phyloP scores from a whole-genome alignment of 2,329 filamentous ascomycete species.

The Aspergillus sp. region DNA sequence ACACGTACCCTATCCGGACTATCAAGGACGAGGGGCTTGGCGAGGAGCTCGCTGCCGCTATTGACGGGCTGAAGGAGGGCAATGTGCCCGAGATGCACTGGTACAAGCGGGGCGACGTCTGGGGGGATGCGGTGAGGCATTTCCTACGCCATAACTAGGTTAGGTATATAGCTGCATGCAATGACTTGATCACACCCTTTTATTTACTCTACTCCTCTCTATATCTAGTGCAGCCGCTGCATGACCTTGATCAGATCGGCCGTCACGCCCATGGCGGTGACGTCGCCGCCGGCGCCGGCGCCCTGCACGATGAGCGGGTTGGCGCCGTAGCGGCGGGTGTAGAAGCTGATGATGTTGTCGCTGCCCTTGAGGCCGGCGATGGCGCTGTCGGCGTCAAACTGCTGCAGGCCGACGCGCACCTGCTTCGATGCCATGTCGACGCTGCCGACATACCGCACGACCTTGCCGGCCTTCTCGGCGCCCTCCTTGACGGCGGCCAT shows the following conservation, averaged over 20 bases:
- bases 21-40: slow-evolving; percentile 58
- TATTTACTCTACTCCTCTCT: background rate
- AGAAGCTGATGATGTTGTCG: slow-evolving; percentile 99
- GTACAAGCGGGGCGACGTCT: slow-evolving; percentile 59
- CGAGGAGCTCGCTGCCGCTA: slow-evolving; percentile 54
- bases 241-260: slow-evolving; percentile 88
- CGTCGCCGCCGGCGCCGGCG: slow-evolving; percentile 87
- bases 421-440: slow-evolving; percentile 78
- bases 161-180: no score
- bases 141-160: slow-evolving; percentile 41
- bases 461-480: slow-evolving; percentile 85
- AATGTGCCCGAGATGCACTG: slow-evolving; percentile 57
- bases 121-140: slow-evolving; percentile 55
- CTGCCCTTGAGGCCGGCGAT: slow-evolving; percentile 95
- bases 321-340: slow-evolving; percentile 88
- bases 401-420: slow-evolving; percentile 90
- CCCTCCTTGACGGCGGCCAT: slow-evolving; percentile 86
- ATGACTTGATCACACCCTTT: no score
- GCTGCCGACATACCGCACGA: slow-evolving; percentile 90
- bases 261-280: slow-evolving; percentile 98
- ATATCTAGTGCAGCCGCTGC: slow-evolving; percentile 59
- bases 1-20: slow-evolving; percentile 55
- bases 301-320: slow-evolving; percentile 95
- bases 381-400: slow-evolving; percentile 81
- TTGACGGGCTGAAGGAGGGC: slow-evolving; percentile 59